These are phyloP conservation scores for Xylaria sp. DNA, from an alignment of 2,329 filamentous ascomycete genomes.

Conservation along the genomic window DNA sequence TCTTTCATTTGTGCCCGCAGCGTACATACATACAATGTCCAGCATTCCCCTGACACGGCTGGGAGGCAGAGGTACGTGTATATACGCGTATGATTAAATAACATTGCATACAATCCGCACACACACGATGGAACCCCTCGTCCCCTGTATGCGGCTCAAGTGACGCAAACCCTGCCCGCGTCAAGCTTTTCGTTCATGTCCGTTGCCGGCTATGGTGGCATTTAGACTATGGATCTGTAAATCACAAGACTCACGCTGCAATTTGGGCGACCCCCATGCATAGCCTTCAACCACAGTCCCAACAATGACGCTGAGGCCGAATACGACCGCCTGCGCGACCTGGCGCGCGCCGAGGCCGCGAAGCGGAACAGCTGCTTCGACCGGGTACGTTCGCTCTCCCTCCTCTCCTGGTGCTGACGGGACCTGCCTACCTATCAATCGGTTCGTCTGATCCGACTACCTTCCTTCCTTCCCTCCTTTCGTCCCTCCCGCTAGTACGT, in stretches of 20 bases:
- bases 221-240: neutral
- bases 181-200: conserved; percentile 4
- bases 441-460: too few species aligned
- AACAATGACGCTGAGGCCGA: conserved; percentile 74
- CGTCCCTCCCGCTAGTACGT: neutral
- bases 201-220: too few species aligned
- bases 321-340: conserved; percentile 86
- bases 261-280: conserved; percentile 16
- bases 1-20: conserved; percentile 2
- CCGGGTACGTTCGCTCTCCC: conserved; percentile 50
- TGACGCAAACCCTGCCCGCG: conserved; percentile 13
- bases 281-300: conserved; percentile 76
- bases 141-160: conserved; percentile 14
- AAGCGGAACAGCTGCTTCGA: conserved; percentile 81
- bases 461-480: neutral
- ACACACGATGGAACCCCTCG: neutral
- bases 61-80: conserved; percentile 28
- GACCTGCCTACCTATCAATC: neutral
- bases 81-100: conserved; percentile 9
- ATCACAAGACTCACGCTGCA: conserved; percentile 8
- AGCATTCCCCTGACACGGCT: conserved; percentile 31
- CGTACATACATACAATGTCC: conserved; percentile 21
- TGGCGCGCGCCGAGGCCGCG: conserved; percentile 77
- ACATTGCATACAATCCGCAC: conserved; percentile 7
- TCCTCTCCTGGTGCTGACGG: too few species aligned